A percentile compares a stretch with the other conserved stretches of the same genome.
phyloP scores from a whole-genome alignment of 768 basidiomycete species.

The Rhodotorula babjevae region DNA sequence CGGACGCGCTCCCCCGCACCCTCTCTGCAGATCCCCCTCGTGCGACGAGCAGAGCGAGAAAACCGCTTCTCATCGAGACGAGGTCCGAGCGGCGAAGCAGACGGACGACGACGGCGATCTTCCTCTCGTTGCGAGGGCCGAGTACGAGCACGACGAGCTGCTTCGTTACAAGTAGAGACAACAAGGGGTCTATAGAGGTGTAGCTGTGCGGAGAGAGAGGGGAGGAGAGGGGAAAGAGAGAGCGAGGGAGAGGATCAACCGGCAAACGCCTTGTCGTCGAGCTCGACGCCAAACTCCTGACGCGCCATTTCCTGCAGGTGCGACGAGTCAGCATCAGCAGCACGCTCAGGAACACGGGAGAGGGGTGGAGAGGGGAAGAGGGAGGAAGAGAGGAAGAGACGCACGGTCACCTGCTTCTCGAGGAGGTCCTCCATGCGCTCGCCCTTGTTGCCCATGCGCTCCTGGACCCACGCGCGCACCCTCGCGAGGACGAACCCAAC shows the following conservation, averaged over 20 bases:
- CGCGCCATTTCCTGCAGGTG: conserved; percentile 57
- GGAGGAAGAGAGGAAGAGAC: not conserved
- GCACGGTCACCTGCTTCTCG: conserved; percentile 63
- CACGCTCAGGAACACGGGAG: no score
- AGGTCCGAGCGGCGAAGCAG: no score
- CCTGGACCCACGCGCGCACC: conserved; percentile 54
- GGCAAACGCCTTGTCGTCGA: conserved; percentile 22
- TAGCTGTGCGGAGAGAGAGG: not conserved
- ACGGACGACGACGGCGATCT: no score
- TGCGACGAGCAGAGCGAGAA: no score
- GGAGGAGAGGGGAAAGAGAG: not conserved
- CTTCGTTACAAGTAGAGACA: no score
- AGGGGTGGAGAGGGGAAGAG: no score
- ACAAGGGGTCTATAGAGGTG: not conserved
- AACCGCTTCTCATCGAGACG: no score
- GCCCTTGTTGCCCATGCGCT: conserved; percentile 44
- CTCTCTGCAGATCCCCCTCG: no score
- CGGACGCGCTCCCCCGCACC: no score
- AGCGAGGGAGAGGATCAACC: not conserved
- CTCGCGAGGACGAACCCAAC: conserved; percentile 63
- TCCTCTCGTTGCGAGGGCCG: no score
- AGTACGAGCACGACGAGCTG: no score
- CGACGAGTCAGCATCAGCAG: no score
- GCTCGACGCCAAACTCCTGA: conserved; percentile 70
- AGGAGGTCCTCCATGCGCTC: conserved; percentile 74